Evolutionary conservation across 352 stramenopile genomes (phyloP), one percentile per base, ranked within the genome.

Genomic region (Paralagenidium karlingii): DNA sequence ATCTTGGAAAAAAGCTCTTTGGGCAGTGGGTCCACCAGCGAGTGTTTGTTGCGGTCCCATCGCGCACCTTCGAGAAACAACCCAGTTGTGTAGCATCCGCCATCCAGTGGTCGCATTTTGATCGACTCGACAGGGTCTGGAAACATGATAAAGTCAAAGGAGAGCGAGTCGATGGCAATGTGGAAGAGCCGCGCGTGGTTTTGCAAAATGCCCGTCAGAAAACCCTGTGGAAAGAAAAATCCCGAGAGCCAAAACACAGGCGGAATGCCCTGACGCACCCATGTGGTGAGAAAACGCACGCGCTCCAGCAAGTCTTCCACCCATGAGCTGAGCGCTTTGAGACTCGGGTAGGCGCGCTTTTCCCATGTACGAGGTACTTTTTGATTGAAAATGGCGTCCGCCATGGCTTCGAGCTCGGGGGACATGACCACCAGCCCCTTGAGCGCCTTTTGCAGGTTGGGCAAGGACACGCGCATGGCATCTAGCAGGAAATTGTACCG

Each of bases 221-320:
- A 95, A 7, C 80, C 79, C 49, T 93, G 79, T 1, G 85, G 83
- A 48, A 96, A 96, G 66, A 94, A 94, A 43, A 96, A 95, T 8
- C 86, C 82, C 4, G 74, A 87, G 40, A 96, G 69, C 81, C 82
- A 94, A 33, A 95, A 94, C 19, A 89, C 77, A 1, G 61, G 39
- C 4, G 79, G 79, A 34, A 87, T 88, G 11, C 79, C 79, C 21
- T 78, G 39, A 1, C 61, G 61, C 18, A 93, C 70, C 79, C 79
- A 93, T 32, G 58, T 64, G 4, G 63, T 37, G 6, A 93, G 38
- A 40, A 93, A 93, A 5, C 56, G 38, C 24, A 93, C 45, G 6
- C 79, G 71, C 13, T 90, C 75, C 1, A 91, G 53, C 3, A 95
- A 41, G 42, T 96, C 83, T 9, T 89, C 69, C 12, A 91, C 83